phyloP scores from a whole-genome alignment of 73 alveolate species.

The Uronychia binucleata region DNA sequence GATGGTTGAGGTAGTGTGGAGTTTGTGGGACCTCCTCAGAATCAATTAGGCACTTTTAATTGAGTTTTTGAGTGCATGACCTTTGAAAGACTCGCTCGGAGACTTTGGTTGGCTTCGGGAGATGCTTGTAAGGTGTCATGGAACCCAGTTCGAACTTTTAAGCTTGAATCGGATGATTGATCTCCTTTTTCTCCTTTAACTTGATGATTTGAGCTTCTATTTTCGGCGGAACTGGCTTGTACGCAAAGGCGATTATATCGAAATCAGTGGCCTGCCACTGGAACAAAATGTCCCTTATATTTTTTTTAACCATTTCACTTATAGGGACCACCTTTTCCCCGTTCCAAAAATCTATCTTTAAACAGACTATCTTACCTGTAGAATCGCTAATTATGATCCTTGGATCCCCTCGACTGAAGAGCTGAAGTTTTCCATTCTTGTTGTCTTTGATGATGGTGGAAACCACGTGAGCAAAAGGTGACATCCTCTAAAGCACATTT shows the following conservation, averaged over 20 bases:
- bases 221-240: constrained; percentile 43
- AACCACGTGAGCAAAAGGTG: constrained; percentile 21
- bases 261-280: constrained; percentile 51
- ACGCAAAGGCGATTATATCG: constrained; percentile 34
- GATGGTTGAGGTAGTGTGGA: background rate
- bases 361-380: constrained; percentile 2
- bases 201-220: background rate
- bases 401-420: constrained; percentile 49
- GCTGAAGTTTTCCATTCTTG: constrained; percentile 10
- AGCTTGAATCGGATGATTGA: background rate
- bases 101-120: background rate
- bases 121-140: background rate
- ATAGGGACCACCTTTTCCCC: constrained; percentile 35
- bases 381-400: constrained; percentile 18
- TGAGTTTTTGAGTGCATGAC: background rate
- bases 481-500: constrained; percentile 8
- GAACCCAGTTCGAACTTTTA: background rate
- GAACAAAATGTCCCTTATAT: constrained; percentile 34
- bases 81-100: background rate
- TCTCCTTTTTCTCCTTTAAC: background rate
- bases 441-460: constrained; percentile 30
- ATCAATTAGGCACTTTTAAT: background rate
- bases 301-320: constrained; percentile 1
- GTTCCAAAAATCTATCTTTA: constrained; percentile 34
- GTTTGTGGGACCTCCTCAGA: background rate